Conservation (phyloP, 83 land plant species). For the Larix sibirica region DNA sequence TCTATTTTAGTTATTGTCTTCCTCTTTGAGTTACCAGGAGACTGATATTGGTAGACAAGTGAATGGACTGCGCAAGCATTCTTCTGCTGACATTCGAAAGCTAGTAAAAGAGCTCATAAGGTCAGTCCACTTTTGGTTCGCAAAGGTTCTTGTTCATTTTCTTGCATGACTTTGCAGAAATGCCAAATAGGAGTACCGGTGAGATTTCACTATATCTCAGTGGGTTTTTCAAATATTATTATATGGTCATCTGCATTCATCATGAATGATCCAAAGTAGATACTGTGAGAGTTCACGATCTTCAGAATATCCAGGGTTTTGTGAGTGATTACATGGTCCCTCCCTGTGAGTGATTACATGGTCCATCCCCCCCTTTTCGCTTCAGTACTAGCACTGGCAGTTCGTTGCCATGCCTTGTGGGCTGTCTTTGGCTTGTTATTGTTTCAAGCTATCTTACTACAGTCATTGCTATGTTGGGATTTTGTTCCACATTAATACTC, state of each 20-base stretch:
- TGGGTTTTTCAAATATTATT: background rate
- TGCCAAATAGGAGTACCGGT: background rate
- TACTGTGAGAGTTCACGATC: background rate
- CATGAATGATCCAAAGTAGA: background rate
- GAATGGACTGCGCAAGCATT: constrained; percentile 56
- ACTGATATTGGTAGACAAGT: constrained; percentile 73
- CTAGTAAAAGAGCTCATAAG: constrained; percentile 65
- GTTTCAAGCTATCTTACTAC: background rate
- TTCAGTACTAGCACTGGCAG: no score
- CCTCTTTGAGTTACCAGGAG: constrained; percentile 32
- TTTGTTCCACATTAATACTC: background rate
- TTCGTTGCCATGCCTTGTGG: no score
- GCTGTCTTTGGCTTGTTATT: no score
- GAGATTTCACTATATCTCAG: background rate
- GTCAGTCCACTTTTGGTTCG: constrained; percentile 20
- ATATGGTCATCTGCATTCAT: background rate
- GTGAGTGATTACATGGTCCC: no score
- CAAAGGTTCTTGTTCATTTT: background rate
- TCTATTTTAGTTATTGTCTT: background rate
- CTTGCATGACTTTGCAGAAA: constrained; percentile 1
- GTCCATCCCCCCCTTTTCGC: no score
- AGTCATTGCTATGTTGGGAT: background rate
- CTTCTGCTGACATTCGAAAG: constrained; percentile 50
- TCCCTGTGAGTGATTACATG: no score
- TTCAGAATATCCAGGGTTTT: no score